Evolutionary conservation across 2,329 filamentous ascomycete species (phyloP).

Genomic region (Bertia moriformis): DNA sequence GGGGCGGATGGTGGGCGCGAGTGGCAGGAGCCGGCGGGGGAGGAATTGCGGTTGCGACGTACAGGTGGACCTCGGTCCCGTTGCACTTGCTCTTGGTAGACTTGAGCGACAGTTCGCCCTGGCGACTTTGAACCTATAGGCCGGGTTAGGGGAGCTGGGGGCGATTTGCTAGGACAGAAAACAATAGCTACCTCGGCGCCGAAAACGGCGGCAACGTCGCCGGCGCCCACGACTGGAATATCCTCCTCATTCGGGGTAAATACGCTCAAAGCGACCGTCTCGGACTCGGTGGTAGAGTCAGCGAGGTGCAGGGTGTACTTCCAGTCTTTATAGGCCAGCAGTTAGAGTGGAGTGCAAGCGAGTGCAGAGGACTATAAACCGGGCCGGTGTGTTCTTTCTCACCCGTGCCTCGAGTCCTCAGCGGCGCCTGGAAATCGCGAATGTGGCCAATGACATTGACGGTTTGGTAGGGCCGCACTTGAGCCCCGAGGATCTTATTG

Average conservation of each 20-base stretch:
- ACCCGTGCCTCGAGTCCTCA: slow-evolving; percentile 35
- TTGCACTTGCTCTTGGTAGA: no score
- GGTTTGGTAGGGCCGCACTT: slow-evolving; percentile 10
- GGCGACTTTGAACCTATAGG: slow-evolving; percentile 24
- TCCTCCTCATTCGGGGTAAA: slow-evolving; percentile 38
- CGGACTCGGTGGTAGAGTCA: slow-evolving; percentile 37
- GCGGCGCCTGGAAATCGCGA: slow-evolving; percentile 43
- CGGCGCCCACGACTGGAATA: slow-evolving; percentile 30
- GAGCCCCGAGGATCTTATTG: slow-evolving; percentile 26
- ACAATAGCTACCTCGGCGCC: slow-evolving; percentile 31
- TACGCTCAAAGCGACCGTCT: slow-evolving; percentile 35
- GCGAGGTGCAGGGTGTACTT: slow-evolving; percentile 46
- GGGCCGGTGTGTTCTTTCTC: slow-evolving; percentile 6
- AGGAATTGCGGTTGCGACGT: slow-evolving; percentile 23
- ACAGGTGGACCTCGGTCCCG: slow-evolving; percentile 28
- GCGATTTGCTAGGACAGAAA: slow-evolving; percentile 13
- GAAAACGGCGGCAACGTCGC: slow-evolving; percentile 53
- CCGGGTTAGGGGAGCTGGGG: slow-evolving; percentile 5
- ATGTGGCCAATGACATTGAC: slow-evolving; percentile 59
- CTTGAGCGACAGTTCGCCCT: slow-evolving; percentile 26
- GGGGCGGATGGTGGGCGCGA: slow-evolving; percentile 11
- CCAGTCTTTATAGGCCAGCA: no score
- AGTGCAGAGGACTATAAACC: no score
- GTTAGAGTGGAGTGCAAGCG: no score
- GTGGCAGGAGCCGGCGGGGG: slow-evolving; percentile 19